Evolutionary conservation across 2,329 filamentous ascomycete genomes (phyloP), one percentile per base, ranked within the genome.

Genomic region (Macrophomina tecta): DNA sequence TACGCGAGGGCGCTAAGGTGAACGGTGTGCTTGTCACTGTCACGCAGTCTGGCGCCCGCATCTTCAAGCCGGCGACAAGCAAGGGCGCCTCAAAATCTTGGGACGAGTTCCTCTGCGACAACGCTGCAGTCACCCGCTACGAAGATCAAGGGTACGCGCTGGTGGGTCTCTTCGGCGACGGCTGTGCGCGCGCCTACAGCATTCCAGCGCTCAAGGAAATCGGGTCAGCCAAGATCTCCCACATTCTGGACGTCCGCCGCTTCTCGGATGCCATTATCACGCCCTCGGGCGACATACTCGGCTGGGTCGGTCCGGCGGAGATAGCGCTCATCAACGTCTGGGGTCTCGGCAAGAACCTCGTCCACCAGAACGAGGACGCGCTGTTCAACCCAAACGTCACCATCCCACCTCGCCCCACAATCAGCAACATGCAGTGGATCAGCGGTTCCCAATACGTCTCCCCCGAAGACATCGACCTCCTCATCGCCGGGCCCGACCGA

Each of bases 341-440:
- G 89, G 94, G 94, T 14, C 87, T 87, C 1, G 92, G 91, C 4
- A 40, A 45, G 28, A 32, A 16, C 46, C 51, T n/a, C 5, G 28
- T 61, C 7, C 30, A 23, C 42, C 64, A 77, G 78, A 51, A 81
- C 82, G 16, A 81, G n/a, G 94, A 97, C 75, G 87, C 84, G 7
- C 83, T 99, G 3, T 87, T 92, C 78, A 97, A 98, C 75, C 89
- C 91, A 0, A 84, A 91, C 67, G 86, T 92, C 0, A 75, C 86
- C 16, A 85, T 91, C 28, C 94, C 94, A 1, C 85, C 92, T 12
- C 88, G 95, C 2, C 95, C 95, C 0, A 97, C 93, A 0, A 99
- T 99, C 68, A 96, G 92, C 23, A 97, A 96, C 73, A 80, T 99
- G 45, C 93, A 98, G 79, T 99, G 95, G 95, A 93, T 99, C 63